These are phyloP conservation scores for Tuber microsphaerosporum DNA, from an alignment of 495 filamentous ascomycete species.

Conservation along the genomic window DNA sequence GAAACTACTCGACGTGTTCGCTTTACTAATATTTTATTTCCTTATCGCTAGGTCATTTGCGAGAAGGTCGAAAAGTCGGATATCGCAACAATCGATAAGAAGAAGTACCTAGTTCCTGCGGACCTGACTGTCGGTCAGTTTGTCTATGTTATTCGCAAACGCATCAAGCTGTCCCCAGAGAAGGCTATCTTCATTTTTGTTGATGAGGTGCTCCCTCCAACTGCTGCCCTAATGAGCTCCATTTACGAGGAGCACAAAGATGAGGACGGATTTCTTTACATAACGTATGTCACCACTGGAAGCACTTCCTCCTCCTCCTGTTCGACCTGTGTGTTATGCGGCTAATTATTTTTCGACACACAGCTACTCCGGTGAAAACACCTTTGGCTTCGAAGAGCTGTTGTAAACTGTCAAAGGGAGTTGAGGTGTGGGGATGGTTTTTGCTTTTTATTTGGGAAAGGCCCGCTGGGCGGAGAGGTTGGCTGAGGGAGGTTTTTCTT, in stretches of 20 bases:
- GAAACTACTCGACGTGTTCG: slow-evolving; percentile 11
- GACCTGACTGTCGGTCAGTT: slow-evolving; percentile 99
- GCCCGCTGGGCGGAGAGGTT: not conserved
- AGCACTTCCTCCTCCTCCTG: not conserved
- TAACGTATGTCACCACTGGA: slow-evolving; percentile 53
- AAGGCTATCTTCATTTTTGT: slow-evolving; percentile 99
- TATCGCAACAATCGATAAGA: slow-evolving; percentile 99
- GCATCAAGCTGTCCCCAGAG: slow-evolving; percentile 98
- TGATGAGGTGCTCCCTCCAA: slow-evolving; percentile 94
- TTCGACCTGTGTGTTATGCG: slow-evolving; percentile 9
- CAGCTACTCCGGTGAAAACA: slow-evolving; percentile 99
- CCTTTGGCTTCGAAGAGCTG: slow-evolving; percentile 60
- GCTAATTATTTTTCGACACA: slow-evolving; percentile 38
- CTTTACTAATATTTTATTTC: not conserved
- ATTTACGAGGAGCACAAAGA: slow-evolving; percentile 99
- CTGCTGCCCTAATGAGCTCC: slow-evolving; percentile 95
- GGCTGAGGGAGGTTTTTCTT: not conserved
- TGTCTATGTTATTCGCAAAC: slow-evolving; percentile 99
- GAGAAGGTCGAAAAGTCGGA: slow-evolving; percentile 99
- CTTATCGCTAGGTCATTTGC: slow-evolving; percentile 74
- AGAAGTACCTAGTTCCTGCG: slow-evolving; percentile 98
- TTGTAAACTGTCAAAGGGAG: slow-evolving; percentile 30
- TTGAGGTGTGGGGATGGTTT: not conserved
- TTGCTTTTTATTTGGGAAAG: not conserved
- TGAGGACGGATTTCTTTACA: slow-evolving; percentile 58